Evolutionary conservation across 805 yeast species (phyloP).

Genomic region (Metschnikowia koreensis): DNA sequence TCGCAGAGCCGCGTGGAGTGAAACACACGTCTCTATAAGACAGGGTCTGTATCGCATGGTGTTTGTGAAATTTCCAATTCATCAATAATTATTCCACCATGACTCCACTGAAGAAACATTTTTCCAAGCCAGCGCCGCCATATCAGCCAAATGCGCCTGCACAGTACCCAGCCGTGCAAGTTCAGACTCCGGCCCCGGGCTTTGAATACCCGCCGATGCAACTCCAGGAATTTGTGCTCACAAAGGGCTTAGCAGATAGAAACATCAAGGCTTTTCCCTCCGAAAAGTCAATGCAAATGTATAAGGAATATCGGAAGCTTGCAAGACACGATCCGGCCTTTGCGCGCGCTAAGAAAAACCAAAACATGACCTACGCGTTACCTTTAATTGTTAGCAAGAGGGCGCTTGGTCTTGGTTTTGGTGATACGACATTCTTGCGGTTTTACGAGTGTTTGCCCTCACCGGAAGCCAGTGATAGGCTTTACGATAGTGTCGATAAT

Average conservation of each 20-base stretch:
- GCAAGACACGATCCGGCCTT: conserved; percentile 4
- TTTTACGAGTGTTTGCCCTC: conserved; percentile 11
- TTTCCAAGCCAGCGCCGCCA: too few relatives aligned
- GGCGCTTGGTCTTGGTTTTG: conserved; percentile 5
- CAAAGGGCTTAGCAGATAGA: conserved; percentile 8
- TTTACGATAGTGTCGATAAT: conserved; percentile 12
- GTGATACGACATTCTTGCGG: conserved; percentile 11
- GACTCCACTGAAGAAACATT: too few relatives aligned
- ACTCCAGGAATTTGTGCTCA: conserved; percentile 10
- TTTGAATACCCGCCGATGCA: conserved; percentile 1
- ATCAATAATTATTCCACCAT: too few relatives aligned
- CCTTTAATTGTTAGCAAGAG: conserved; percentile 14
- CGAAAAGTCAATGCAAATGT: conserved; percentile 10
- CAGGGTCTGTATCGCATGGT: not conserved
- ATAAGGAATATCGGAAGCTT: conserved; percentile 8
- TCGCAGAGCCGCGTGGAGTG: not conserved
- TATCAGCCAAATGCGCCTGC: too few relatives aligned
- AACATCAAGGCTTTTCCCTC: conserved; percentile 12
- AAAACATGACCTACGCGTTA: conserved; percentile 13
- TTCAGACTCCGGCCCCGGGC: too few relatives aligned
- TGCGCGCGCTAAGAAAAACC: conserved; percentile 10
- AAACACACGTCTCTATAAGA: not conserved
- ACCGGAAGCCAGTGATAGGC: conserved; percentile 15
- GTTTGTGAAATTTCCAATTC: too few relatives aligned
- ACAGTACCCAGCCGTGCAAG: too few relatives aligned